Evolutionary conservation across 208 protist species (phyloP), one percentile per base, ranked within the genome.

Genomic region (Wallacemonas sp.): DNA sequence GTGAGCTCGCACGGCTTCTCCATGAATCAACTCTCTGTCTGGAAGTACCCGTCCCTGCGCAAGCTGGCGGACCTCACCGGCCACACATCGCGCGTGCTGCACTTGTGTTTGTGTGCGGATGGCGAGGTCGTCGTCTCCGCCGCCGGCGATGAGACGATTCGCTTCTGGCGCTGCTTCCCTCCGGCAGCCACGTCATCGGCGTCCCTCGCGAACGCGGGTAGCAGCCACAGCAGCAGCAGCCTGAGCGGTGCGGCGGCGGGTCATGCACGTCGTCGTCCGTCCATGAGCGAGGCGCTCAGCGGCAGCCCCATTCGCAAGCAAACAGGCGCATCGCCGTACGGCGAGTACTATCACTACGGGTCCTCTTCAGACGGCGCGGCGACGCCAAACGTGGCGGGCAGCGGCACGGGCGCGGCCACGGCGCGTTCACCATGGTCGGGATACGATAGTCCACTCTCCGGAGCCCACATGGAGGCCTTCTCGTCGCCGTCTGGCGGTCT

Each of bases 41-140:
- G 99, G 99, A 98, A 98, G 71, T 99, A 99, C 65, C 98, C 99
- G 33, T 96, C 97, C 24, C 90, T 99, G 85, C 83, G 82, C 30
- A 93, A 97, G 54, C 84, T 99, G 43, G 95, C 94, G 24, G 98
- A 99, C 71, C 81, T 99, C n/a, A 96, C 74, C 23, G 98, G 98
- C 4, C 99, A 99, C 85, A 98, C 95, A 0, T 91, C 80, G 0
- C 98, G 99, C 52, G 98, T 99, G n/a, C 88, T 99, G 11, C 96
- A 99, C 77, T 85, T 99, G 56, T 96, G 98, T 48, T 75, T 98
- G 36, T 98, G 92, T 19, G 97, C 98, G 6, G 98, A 99, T 69
- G 98, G 98, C 26, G 81, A 97, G 63, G 98, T 94, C 6, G 93
- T 99, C 14, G 95, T 98, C 2, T 99, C 98, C 6, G 98, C 98